These are phyloP conservation scores for Firmiana major DNA, from an alignment of 345 rosid genomes.

Conservation along the genomic window DNA sequence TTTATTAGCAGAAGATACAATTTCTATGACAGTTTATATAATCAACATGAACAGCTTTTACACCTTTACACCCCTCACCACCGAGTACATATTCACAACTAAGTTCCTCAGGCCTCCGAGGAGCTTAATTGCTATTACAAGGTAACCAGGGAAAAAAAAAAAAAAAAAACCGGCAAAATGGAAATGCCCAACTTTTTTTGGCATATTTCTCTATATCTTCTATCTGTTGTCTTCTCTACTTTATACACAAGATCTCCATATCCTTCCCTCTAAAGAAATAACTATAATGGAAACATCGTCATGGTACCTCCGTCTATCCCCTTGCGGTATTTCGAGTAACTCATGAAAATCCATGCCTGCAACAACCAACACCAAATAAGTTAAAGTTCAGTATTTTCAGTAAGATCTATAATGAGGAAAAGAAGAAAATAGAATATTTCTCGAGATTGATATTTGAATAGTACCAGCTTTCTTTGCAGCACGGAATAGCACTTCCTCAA, in stretches of 20 bases:
- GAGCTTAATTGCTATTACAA: conserved; percentile 30
- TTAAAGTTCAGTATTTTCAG: background rate
- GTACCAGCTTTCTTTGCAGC: conserved; percentile 99
- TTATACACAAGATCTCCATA: conserved; percentile 97
- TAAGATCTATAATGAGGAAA: background rate
- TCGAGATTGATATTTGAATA: background rate
- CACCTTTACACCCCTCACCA: conserved; percentile 40
- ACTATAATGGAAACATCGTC: conserved; percentile 88
- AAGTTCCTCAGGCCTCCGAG: conserved; percentile 22
- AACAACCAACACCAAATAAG: conserved; percentile 5
- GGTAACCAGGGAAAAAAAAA: conserved; percentile 23
- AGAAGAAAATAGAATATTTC: background rate
- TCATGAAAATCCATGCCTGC: conserved; percentile 93
- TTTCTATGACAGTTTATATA: conserved; percentile 31
- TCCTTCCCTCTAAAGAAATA: conserved; percentile 88
- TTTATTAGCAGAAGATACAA: conserved; percentile 37
- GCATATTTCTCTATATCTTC: conserved; percentile 25
- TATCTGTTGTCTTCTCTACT: conserved; percentile 19
- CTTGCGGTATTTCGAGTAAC: conserved; percentile 84
- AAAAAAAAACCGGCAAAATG: conserved; percentile 18
- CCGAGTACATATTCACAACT: conserved; percentile 21
- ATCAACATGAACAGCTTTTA: conserved; percentile 35
- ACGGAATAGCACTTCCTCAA: conserved; percentile 83
- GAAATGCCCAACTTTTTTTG: conserved; percentile 24
- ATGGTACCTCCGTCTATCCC: conserved; percentile 84